A percentile compares a stretch with the other conserved stretches of the same genome.
phyloP scores from a whole-genome alignment of 163 green algal genomes.

The Scenedesmus sp. region DNA sequence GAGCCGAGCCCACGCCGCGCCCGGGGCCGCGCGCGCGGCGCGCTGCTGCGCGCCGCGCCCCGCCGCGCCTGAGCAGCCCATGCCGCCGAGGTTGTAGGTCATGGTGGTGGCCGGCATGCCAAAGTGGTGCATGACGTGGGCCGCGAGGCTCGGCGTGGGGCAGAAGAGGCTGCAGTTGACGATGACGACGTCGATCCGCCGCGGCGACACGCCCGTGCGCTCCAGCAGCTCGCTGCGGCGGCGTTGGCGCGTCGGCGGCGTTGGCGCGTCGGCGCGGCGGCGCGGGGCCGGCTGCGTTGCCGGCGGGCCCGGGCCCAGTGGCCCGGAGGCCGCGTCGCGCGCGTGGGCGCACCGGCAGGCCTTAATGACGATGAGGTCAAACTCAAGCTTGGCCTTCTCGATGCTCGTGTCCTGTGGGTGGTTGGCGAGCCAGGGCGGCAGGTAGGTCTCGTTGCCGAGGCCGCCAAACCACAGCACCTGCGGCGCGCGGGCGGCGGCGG shows the following conservation, averaged over 20 bases:
- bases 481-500: no score
- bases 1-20: no score
- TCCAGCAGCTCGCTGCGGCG: conserved; percentile 74
- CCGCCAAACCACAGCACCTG: conserved; percentile 87
- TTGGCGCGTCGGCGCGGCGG: no score
- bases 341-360: no score
- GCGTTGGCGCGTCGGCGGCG: no score
- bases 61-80: conserved; percentile 67
- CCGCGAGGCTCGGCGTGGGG: conserved; percentile 91
- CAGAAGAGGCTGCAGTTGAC: conserved; percentile 99
- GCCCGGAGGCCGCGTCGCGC: no score
- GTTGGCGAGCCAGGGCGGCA: conserved; percentile 65
- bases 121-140: conserved; percentile 98
- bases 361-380: conserved; percentile 90
- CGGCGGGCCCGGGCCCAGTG: no score
- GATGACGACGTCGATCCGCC: conserved; percentile 90
- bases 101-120: conserved; percentile 92
- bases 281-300: no score
- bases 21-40: no score
- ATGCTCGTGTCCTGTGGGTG: conserved; percentile 57
- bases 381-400: conserved; percentile 79
- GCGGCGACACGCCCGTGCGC: conserved; percentile 62
- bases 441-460: conserved; percentile 91
- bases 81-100: conserved; percentile 85
- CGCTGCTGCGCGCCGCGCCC: no score